phyloP scores from a whole-genome alignment of 345 rosid genomes.

The Populus nigra region DNA sequence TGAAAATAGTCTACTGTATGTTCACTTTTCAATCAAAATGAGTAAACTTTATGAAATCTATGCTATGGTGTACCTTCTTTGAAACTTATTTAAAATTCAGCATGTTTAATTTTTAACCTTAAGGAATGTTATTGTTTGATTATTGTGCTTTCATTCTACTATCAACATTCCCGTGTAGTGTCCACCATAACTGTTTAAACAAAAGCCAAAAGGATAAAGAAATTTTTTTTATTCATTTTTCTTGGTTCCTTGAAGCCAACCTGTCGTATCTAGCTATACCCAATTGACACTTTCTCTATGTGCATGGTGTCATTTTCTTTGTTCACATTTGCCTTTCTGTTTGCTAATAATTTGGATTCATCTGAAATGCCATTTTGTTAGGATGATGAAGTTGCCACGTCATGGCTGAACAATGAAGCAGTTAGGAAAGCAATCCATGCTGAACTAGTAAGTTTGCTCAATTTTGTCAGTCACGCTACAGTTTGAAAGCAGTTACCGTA shows the following conservation, averaged over 20 bases:
- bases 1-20: not conserved
- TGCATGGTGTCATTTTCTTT: not conserved
- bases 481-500: not conserved
- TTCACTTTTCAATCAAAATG: not conserved
- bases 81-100: not conserved
- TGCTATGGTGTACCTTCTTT: not conserved
- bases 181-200: not conserved
- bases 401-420: constrained; percentile 64
- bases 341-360: not conserved
- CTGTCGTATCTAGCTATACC: not conserved
- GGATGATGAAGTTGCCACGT: constrained; percentile 75
- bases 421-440: constrained; percentile 79
- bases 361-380: constrained; percentile 23
- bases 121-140: too few relatives aligned
- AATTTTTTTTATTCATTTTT: not conserved
- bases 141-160: too few relatives aligned
- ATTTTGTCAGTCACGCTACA: not conserved
- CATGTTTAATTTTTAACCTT: too few relatives aligned
- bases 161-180: too few relatives aligned
- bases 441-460: constrained; percentile 40
- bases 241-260: not conserved
- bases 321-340: not conserved
- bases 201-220: not conserved
- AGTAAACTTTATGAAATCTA: not conserved
- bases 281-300: not conserved